These are phyloP conservation scores for Linum trigynum DNA, from an alignment of 345 rosid species.

Conservation along the genomic window DNA sequence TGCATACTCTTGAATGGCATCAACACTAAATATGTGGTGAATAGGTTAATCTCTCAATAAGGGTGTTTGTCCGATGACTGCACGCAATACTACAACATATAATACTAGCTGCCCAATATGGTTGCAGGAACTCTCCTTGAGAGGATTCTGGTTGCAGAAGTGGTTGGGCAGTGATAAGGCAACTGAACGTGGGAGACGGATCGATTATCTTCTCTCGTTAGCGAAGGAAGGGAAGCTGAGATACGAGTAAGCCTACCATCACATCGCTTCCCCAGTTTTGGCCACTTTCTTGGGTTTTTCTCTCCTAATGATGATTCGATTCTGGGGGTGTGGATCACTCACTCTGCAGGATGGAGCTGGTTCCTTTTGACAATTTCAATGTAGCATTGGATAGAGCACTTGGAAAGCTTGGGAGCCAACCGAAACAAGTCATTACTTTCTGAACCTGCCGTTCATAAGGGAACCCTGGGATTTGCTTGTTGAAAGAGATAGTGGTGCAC, in stretches of 20 bases:
- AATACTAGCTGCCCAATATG: not conserved
- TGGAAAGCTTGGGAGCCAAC: conserved; percentile 73
- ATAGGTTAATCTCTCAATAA: no score
- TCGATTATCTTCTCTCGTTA: conserved; percentile 61
- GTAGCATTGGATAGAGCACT: conserved; percentile 56
- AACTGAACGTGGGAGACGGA: conserved; percentile 55
- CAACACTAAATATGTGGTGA: no score
- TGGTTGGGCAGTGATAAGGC: conserved; percentile 55
- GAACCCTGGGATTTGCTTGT: no score
- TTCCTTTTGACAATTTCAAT: conserved; percentile 55
- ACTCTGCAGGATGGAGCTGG: conserved; percentile 56
- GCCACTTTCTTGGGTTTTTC: not conserved
- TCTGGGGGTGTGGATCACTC: not conserved
- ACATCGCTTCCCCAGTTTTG: not conserved
- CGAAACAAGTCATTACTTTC: conserved; percentile 75
- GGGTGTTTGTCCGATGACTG: not conserved
- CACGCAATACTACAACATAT: not conserved
- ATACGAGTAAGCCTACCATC: conserved; percentile 50
- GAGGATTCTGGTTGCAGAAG: conserved; percentile 88
- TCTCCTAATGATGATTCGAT: not conserved
- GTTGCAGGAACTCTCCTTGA: conserved; percentile 72
- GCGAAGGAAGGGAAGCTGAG: conserved; percentile 54
- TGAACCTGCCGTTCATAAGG: conserved; percentile 10
- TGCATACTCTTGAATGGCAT: no score
- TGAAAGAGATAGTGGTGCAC: no score